Conservation (phyloP, 768 basidiomycete species). For the Kwoniella europaea region DNA sequence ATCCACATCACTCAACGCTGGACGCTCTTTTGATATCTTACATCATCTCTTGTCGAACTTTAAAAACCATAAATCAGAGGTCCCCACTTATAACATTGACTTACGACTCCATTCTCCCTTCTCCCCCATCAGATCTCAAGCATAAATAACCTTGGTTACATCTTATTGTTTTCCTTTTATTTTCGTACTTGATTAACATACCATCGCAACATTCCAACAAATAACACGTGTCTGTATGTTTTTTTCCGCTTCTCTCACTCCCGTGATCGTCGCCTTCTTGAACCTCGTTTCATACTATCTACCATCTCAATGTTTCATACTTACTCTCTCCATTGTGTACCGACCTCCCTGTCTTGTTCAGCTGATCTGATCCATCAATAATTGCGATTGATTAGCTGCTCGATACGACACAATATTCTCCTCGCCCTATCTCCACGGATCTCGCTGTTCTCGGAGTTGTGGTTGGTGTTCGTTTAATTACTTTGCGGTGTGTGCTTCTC, state of each 20-base stretch:
- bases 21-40: not conserved
- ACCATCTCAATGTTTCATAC: constrained; percentile 1
- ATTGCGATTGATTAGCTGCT: not conserved
- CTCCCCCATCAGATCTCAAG: not conserved
- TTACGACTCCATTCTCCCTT: not conserved
- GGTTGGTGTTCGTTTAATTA: no score
- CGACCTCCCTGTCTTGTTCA: not conserved
- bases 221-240: not conserved
- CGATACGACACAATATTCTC: not conserved
- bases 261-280: not conserved
- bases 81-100: not conserved
- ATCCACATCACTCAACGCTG: not conserved
- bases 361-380: not conserved
- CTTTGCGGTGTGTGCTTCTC: not conserved
- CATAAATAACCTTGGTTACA: not conserved
- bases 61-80: not conserved
- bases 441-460: not conserved
- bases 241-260: not conserved
- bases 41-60: not conserved
- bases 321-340: not conserved
- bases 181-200: not conserved
- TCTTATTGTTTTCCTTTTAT: not conserved
- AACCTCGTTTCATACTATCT: not conserved
- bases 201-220: not conserved
- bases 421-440: not conserved